A percentile compares a stretch with the other conserved stretches of the same genome.
phyloP scores from a whole-genome alignment of 2,329 filamentous ascomycete species.

The Scopulariopsis brevicaulis region DNA sequence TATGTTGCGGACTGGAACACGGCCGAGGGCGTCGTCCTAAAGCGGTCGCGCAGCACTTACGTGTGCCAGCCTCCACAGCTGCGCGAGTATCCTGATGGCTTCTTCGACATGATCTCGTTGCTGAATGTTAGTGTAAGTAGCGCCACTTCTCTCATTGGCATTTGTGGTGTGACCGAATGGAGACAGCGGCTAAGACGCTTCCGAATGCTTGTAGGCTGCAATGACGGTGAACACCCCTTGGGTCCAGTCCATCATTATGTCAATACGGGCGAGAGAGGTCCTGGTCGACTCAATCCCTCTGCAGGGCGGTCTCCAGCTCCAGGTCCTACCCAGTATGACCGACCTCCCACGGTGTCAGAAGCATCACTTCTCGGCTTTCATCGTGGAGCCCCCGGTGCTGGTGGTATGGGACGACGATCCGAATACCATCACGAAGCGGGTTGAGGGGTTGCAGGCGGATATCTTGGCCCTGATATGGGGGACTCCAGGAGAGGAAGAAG shows the following conservation, averaged over 20 bases:
- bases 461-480: constrained; percentile 49
- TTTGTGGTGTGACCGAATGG: not conserved
- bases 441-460: constrained; percentile 35
- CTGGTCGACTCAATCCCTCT: constrained; percentile 43
- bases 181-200: not conserved
- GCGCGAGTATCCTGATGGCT: constrained; percentile 27
- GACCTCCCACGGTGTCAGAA: constrained; percentile 48
- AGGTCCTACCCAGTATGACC: constrained; percentile 46
- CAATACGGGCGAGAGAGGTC: constrained; percentile 25
- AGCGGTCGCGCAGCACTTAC: constrained; percentile 26
- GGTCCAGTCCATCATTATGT: constrained; percentile 45
- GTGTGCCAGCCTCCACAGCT: constrained; percentile 19
- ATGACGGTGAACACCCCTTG: constrained; percentile 58
- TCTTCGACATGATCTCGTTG: constrained; percentile 26
- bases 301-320: constrained; percentile 43
- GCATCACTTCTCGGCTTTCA: constrained; percentile 55
- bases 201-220: constrained; percentile 34
- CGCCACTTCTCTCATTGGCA: not conserved
- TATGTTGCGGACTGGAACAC: constrained; percentile 5
- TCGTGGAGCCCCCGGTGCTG: constrained; percentile 44
- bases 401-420: constrained; percentile 55
- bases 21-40: constrained; percentile 21
- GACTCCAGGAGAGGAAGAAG: constrained; percentile 23
- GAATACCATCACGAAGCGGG: constrained; percentile 39
- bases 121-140: constrained; percentile 41